These are phyloP conservation scores for Penicillium sp. DNA, from an alignment of 2,329 filamentous ascomycete species.

Conservation along the genomic window DNA sequence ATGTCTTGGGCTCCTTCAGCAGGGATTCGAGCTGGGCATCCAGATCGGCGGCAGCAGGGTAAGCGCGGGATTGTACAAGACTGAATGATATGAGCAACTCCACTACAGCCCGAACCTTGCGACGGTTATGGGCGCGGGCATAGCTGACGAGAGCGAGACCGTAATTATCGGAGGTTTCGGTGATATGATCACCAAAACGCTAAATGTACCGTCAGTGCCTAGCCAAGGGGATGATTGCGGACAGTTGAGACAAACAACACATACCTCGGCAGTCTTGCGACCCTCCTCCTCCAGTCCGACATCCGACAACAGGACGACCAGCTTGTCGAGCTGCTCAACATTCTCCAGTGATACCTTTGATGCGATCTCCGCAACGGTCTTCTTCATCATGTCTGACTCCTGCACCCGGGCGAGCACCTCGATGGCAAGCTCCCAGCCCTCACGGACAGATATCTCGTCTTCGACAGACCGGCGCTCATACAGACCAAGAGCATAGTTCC, in stretches of 20 bases:
- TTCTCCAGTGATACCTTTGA: constrained; percentile 72
- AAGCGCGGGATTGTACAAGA: constrained; percentile 79
- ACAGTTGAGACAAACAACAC: constrained; percentile 28
- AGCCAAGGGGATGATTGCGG: too few species aligned
- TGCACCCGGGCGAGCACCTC: constrained; percentile 81
- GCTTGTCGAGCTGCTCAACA: constrained; percentile 72
- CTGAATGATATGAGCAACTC: constrained; percentile 86
- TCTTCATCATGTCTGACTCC: constrained; percentile 68
- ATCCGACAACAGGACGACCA: constrained; percentile 75
- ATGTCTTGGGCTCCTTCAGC: constrained; percentile 69
- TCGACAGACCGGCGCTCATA: constrained; percentile 39
- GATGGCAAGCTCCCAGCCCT: constrained; percentile 90
- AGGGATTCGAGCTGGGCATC: constrained; percentile 72
- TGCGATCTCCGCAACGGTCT: constrained; percentile 73
- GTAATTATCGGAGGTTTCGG: constrained; percentile 72
- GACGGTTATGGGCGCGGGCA: constrained; percentile 74
- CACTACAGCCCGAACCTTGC: constrained; percentile 81
- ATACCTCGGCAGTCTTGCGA: constrained; percentile 78
- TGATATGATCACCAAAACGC: constrained; percentile 80
- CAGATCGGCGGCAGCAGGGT: constrained; percentile 69
- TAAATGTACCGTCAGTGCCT: constrained; percentile 41
- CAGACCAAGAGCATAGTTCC: constrained; percentile 71
- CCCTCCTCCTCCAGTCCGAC: constrained; percentile 79
- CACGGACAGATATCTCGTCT: constrained; percentile 46
- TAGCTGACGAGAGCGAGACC: constrained; percentile 90